Evolutionary conservation across 495 filamentous ascomycete genomes (phyloP), one percentile per base, ranked within the genome.

Genomic region (Extremus antarcticus): DNA sequence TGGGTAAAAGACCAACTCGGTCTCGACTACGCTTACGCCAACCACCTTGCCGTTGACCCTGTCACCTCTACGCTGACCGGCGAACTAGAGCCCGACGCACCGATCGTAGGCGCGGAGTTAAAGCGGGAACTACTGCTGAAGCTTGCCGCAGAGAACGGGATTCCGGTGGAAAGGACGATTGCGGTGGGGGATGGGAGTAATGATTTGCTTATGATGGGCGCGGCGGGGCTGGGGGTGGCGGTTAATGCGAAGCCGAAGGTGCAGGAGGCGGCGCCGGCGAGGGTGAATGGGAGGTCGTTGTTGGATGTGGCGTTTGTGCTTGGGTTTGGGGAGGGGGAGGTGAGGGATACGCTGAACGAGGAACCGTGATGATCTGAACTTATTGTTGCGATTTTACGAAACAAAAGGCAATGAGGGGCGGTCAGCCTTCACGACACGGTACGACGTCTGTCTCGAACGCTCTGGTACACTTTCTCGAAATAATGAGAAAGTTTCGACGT

Each of bases 151-250:
- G 78, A 86, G 50, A 82, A 94, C 62, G 74, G 73, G 22, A 82
- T 94, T 43, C 64, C 79, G 0, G 68, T 90, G 16, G 74, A 82
- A n/a, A 85, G 94, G 69, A 84, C 86, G 13, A 71, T 96, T 24
- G 86, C 88, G 10, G 84, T 96, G 0, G 92, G 92, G 13, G 92
- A 98, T 63, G 92, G 92, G 22, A 90, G 92, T 39, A 98, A 98
- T 63, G 92, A 98, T 63, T 73, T 98, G 38, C 75, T 85, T 41
- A 98, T 98, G 92, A 87, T 98, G 71, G 76, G 78, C 24, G 81
- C 81, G 47, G 91, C 92, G 17, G 92, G 91, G 3, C 69, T 96
- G 53, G 92, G 92, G 3, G 82, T 97, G 39, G 92, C 92, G 15
- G 95, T 89, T 79, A 87, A 90, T 68, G 92, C 92, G 22, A 98